Evolutionary conservation across 2,329 filamentous ascomycete species (phyloP), one percentile per base, ranked within the genome.

Genomic region (Ploettnerulaceae sp.): DNA sequence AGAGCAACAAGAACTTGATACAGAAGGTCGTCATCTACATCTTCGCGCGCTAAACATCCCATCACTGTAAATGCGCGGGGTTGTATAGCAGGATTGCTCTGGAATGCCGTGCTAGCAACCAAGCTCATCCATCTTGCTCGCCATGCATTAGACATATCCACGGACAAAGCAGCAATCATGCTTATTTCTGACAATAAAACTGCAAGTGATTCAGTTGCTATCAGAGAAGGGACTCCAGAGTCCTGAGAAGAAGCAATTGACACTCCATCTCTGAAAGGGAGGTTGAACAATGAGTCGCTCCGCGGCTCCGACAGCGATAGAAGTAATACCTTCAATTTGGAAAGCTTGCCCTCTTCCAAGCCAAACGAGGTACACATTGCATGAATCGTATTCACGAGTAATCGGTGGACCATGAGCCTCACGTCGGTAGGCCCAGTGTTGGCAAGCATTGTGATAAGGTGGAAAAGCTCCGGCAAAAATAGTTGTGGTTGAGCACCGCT

Each of bases 111-210:
- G 59, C 82, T 86, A 12, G 82, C 81, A 29, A 86, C 81, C 17
- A 86, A 68, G 57, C 81, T 84, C 82, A 86, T 85, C 82, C 82
- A 86, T 15, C 82, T 74, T 15, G 82, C 81, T 20, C 82, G 75
- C 82, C 82, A 86, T 12, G 77, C 74, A 57, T 86, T 86, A 17
- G 80, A 76, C 57, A 82, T 70, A 55, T 85, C 80, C 7, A 79
- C 66, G 0, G 80, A 80, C 8, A 81, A 77, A 9, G 82, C 81
- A 3, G 81, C 81, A 12, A 82, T 68, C 2, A 73, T 70, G 52
- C 78, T 84, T 11, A 82, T 72, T 48, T 86, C 81, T 40, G 82
- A 80, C 14, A 86, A 64, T 1, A 83, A 64, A 17, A 72, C 71
- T 1, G 81, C 80, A 5, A 86, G 69, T 39, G 73, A 76, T 59